These are phyloP conservation scores for Schizophyllum amplum DNA, from an alignment of 1,284 basidiomycete species.

Conservation along the genomic window DNA sequence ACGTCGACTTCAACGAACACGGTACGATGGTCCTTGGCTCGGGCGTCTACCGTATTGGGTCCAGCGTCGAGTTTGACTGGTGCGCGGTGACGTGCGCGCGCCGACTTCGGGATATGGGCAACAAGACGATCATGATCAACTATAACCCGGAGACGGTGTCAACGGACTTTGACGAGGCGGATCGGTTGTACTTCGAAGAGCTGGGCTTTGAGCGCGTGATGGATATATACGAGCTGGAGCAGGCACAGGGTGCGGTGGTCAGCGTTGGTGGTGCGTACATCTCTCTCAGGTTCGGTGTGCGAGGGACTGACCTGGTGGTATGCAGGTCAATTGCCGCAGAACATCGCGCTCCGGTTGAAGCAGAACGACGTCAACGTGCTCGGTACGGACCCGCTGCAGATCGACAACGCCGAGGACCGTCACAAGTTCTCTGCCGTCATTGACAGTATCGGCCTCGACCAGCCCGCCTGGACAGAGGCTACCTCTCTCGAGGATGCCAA, in stretches of 20 bases:
- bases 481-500: conserved; percentile 87
- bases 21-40: conserved; percentile 99
- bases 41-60: conserved; percentile 97
- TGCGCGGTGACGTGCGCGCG: conserved; percentile 98
- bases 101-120: conserved; percentile 85
- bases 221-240: conserved; percentile 99
- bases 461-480: conserved; percentile 95
- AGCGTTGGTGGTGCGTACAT: conserved; percentile 87
- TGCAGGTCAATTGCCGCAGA: conserved; percentile 89
- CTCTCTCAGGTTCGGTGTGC: background rate
- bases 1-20: conserved; percentile 93
- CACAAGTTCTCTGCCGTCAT: conserved; percentile 98
- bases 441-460: conserved; percentile 93
- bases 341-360: conserved; percentile 96
- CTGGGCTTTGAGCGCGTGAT: conserved; percentile 97
- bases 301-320: conserved; percentile 3
- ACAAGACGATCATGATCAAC: conserved; percentile 98
- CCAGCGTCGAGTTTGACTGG: conserved; percentile 99
- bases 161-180: conserved; percentile 99
- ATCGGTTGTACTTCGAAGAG: conserved; percentile 98
- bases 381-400: conserved; percentile 92
- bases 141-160: conserved; percentile 99
- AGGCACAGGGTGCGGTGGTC: conserved; percentile 89
- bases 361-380: conserved; percentile 87
- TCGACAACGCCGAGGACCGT: conserved; percentile 97